Evolutionary conservation across 192 early-diverging fungal species (phyloP).

Genomic region (Gigaspora rosea): DNA sequence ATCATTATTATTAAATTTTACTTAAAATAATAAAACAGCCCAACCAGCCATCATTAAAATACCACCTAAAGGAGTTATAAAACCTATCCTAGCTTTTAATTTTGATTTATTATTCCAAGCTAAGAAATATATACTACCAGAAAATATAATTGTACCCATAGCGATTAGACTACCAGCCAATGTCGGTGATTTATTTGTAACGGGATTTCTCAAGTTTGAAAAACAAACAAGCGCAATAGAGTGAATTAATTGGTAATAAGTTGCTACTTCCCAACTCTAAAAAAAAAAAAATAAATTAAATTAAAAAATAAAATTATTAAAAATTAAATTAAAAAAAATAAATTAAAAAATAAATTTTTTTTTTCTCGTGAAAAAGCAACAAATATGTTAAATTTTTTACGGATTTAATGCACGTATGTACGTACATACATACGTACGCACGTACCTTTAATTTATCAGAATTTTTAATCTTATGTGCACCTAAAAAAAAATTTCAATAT

Average conservation of each 20-base stretch:
- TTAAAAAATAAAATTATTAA: not conserved
- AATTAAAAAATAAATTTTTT: not conserved
- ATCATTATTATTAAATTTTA: too few species aligned
- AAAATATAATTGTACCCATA: conserved; percentile 47
- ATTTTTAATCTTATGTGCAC: conserved; percentile 21
- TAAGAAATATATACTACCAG: conserved; percentile 55
- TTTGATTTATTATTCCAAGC: conserved; percentile 39
- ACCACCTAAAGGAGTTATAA: conserved; percentile 59
- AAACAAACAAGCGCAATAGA: conserved; percentile 44
- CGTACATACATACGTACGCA: not conserved
- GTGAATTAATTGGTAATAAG: conserved; percentile 52
- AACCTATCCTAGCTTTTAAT: conserved; percentile 43
- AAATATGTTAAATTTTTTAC: conserved; percentile 1
- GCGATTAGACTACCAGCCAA: conserved; percentile 47
- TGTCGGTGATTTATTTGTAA: conserved; percentile 27
- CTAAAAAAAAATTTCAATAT: too few species aligned
- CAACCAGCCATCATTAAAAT: conserved; percentile 56
- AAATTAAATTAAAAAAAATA: not conserved
- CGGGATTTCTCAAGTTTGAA: conserved; percentile 31
- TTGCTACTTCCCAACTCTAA: conserved; percentile 51
- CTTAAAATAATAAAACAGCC: conserved; percentile 39
- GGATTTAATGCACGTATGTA: not conserved
- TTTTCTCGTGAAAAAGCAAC: not conserved
- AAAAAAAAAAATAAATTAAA: not conserved
- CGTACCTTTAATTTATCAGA: too few species aligned